Evolutionary conservation across 768 basidiomycete species (phyloP).

Genomic region (button mushroom (Agaricus bisporus)): DNA sequence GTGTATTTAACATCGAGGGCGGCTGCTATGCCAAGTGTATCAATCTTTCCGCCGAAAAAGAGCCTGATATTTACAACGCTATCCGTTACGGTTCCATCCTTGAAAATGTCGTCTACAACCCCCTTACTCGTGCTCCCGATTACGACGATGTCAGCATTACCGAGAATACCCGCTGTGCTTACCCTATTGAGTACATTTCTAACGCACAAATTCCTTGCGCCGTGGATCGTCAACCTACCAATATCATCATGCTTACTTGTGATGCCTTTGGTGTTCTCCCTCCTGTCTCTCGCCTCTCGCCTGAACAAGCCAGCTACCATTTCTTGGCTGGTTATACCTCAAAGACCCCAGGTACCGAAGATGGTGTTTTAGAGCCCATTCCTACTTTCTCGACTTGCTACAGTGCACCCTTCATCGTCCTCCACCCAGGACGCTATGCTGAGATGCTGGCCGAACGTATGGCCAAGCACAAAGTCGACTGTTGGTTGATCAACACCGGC

Average conservation of each 20-base stretch:
- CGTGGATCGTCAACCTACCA: constrained; percentile 82
- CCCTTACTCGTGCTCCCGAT: constrained; percentile 73
- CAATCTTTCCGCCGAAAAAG: constrained; percentile 95
- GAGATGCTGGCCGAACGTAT: constrained; percentile 96
- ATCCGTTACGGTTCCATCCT: constrained; percentile 95
- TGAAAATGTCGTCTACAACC: constrained; percentile 98
- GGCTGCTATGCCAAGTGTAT: constrained; percentile 99
- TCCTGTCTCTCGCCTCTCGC: constrained; percentile 86
- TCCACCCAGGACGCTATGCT: constrained; percentile 94
- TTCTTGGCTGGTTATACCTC: constrained; percentile 97
- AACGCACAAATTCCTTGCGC: constrained; percentile 93
- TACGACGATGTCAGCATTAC: constrained; percentile 97
- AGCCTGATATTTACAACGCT: constrained; percentile 95
- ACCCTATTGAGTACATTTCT: constrained; percentile 96
- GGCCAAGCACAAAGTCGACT: constrained; percentile 81
- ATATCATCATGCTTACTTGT: constrained; percentile 96
- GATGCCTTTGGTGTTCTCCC: constrained; percentile 98
- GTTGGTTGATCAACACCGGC: constrained; percentile 99
- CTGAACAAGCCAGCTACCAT: constrained; percentile 96
- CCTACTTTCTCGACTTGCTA: constrained; percentile 99
- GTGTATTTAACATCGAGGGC: constrained; percentile 99
- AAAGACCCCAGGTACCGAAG: constrained; percentile 99
- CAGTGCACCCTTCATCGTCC: constrained; percentile 98
- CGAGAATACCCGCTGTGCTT: constrained; percentile 98
- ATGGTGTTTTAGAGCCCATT: constrained; percentile 95